Conservation (phyloP, 2,329 filamentous ascomycete species). For the Stylonectria norvegica region DNA sequence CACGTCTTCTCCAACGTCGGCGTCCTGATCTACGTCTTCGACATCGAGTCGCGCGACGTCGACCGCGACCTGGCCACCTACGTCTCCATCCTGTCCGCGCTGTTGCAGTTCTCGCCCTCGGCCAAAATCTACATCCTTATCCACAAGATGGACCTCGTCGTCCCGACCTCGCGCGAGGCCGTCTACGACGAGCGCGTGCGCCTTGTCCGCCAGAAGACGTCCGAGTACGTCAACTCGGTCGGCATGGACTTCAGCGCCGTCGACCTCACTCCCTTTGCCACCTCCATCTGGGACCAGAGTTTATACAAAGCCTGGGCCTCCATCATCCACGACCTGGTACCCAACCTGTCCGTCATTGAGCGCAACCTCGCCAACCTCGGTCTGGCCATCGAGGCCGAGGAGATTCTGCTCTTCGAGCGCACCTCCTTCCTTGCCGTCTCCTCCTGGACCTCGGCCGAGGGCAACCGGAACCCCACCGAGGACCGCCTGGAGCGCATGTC, state of each 20-base stretch:
- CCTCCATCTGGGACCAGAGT: constrained; percentile 97
- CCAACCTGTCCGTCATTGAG: constrained; percentile 86
- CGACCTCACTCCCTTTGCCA: constrained; percentile 83
- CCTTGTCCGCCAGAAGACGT: constrained; percentile 71
- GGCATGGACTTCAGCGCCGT: constrained; percentile 40
- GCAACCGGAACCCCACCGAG: constrained; percentile 77
- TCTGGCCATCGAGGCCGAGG: constrained; percentile 83
- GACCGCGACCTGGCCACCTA: constrained; percentile 92
- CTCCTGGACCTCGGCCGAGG: constrained; percentile 74
- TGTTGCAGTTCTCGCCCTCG: constrained; percentile 75
- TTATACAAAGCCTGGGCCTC: constrained; percentile 98
- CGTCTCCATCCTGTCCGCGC: constrained; percentile 80
- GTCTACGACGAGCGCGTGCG: constrained; percentile 82
- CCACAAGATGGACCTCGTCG: constrained; percentile 98
- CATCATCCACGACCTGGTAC: constrained; percentile 97
- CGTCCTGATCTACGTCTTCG: constrained; percentile 98
- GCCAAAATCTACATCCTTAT: constrained; percentile 92
- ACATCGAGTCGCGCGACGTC: constrained; percentile 94
- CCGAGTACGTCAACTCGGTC: constrained; percentile 45
- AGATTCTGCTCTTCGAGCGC: constrained; percentile 90
- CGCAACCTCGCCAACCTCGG: constrained; percentile 78
- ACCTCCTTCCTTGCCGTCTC: constrained; percentile 97
- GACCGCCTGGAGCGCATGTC: constrained; percentile 92
- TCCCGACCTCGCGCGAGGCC: constrained; percentile 70
- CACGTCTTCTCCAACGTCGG: constrained; percentile 97